Base-by-base conservation (phyloP, 805 yeast genomes). In the Candida corydali region DNA sequence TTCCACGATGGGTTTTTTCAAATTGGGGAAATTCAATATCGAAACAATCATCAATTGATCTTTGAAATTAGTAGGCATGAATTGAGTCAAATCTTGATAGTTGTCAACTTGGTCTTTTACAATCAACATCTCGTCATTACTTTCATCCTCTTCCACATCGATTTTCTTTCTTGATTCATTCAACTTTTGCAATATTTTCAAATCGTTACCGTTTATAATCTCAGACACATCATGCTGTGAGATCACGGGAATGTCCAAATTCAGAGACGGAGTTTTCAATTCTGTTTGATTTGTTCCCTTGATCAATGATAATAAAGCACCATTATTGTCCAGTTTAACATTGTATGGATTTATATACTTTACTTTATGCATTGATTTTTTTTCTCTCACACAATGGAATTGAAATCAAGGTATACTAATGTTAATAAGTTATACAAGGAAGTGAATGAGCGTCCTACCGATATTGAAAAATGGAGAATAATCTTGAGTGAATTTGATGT, bases 391-490 rank as follows among this genome's bases (percentile, higher is more conserved):
- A 27, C n/a, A 12, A 35, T 19, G 17, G 29, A 10, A 8, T 22
- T 26, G 23, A 14, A 32, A 26, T 33, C 23, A 17, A 8, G 14
- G 18, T 25, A 33, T 26, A 8, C 17, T 3, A 20, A 14, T 20
- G 18, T 22, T 10, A 14, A 22, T 15, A 32, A 35, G 14, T 20
- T 33, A 11, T 15, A 33, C 3, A 25, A 33, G 16, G 32, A 36
- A 11, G 18, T 34, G 3, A 11, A 16, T 5, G 17, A 48, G 26
- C 44, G 47, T 11, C 60, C 61, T 1, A 53, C 60, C 34, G 59
- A 70, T 41, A 52, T 70, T 10, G 34, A 39, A 9, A 52, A 63
- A 12, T 64, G 79, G 70, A 70, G 71, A 32, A 39, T 40, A 1
- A 42, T 75, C 10, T 58, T 75, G 11, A 41, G 46, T 3, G 40